These are phyloP conservation scores for Allodekkera sacchari DNA, from an alignment of 805 yeast genomes.

Conservation along the genomic window DNA sequence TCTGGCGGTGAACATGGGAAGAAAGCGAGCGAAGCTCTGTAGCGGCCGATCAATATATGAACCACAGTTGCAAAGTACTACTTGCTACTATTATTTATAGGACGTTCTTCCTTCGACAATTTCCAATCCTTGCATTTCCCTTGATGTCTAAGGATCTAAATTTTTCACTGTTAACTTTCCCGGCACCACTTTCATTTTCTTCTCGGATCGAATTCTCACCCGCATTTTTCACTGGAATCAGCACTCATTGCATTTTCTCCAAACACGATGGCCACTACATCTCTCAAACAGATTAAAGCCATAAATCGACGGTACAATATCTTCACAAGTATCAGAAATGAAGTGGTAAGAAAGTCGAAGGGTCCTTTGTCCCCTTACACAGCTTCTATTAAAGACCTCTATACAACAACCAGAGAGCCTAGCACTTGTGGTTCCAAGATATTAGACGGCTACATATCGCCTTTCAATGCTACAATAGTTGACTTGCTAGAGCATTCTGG, in stretches of 20 bases:
- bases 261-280: background rate
- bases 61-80: too few species aligned
- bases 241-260: background rate
- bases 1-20: too few species aligned
- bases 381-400: conserved; percentile 71
- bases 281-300: background rate
- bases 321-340: conserved; percentile 31
- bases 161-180: conserved; percentile 1
- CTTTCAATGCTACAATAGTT: conserved; percentile 74
- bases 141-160: too few species aligned
- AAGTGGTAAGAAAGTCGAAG: too few species aligned
- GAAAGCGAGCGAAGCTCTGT: too few species aligned
- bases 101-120: too few species aligned
- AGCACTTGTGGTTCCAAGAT: conserved; percentile 78
- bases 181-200: background rate
- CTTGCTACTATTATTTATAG: too few species aligned
- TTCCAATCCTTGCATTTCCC: too few species aligned
- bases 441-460: conserved; percentile 54
- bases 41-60: too few species aligned
- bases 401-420: conserved; percentile 49
- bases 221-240: too few species aligned
- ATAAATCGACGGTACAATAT: conserved; percentile 18
- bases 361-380: conserved; percentile 7
- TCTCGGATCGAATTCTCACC: too few species aligned
- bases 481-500: conserved; percentile 45